Base-by-base conservation (phyloP, 2,329 filamentous ascomycete species). In the Alternaria atra region DNA sequence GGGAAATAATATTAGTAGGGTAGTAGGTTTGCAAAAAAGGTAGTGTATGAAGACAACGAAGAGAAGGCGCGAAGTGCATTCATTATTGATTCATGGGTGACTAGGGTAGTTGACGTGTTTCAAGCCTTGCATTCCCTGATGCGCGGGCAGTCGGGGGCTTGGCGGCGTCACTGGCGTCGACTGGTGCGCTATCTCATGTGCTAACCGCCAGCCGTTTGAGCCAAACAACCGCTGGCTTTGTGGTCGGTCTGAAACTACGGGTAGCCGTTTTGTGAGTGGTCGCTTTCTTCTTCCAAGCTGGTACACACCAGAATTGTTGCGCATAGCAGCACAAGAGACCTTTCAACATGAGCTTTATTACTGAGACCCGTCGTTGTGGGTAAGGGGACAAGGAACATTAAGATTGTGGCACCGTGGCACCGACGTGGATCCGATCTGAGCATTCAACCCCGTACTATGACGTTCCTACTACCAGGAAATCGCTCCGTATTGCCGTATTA, bases 71-170 rank as follows among this genome's bases (percentile, higher is more conserved):
- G 23, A 46, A 30, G 25, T 46, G 44, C 52, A 44, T 55, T 35
- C 40, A 37, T 52, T 58, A 63, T 37, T 43, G 55, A 62, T 51
- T 52, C 44, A 47, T 17, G 46, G 51, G 47, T 47, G 47, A 64
- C 61, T 50, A 27, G 55, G 55, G 35, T 55, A 37, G 46, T 39
- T 52, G 44, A 60, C 60, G 60, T 63, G 60, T 65, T 63, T 65
- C 59, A 65, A 52, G 55, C 55, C 57, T 63, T 54, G 52, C 44
- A 50, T 62, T 64, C 55, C 61, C 52, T 64, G 62, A 52, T 58
- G 50, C 55, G 59, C 55, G 52, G 20, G 46, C 40, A 37, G 39
- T 39, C 43, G 40, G 25, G 34, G 50, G 40, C 62, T 64, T 65
- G 62, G 62, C 62, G 35, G 43, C 62, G 60, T 65, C 62, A 65